Percentiles rank a stretch among this genome's conserved stretches.
phyloP scores from a whole-genome alignment of 176 grass and related monocot species.

The Pontederia paniculata region DNA sequence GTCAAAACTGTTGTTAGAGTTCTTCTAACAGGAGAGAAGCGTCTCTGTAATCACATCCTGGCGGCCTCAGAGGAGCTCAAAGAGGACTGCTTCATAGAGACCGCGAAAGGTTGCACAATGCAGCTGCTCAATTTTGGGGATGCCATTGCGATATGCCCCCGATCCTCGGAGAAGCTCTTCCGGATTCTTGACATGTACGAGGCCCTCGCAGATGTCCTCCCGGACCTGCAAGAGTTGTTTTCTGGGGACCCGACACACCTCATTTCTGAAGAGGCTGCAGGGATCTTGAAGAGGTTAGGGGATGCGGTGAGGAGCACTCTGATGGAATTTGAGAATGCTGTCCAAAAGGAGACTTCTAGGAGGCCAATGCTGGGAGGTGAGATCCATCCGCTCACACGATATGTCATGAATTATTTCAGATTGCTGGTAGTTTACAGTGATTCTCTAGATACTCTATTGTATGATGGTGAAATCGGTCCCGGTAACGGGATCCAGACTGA shows the following conservation, averaged over 20 bases:
- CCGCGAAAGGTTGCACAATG: constrained; percentile 67
- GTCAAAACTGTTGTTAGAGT: constrained; percentile 54
- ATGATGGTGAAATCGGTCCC: constrained; percentile 20
- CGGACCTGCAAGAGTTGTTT: constrained; percentile 57
- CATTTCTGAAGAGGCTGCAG: constrained; percentile 54
- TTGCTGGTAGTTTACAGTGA: constrained; percentile 75
- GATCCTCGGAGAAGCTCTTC: constrained; percentile 81
- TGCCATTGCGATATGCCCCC: constrained; percentile 60
- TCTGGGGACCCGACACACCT: constrained; percentile 42
- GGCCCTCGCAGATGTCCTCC: constrained; percentile 70
- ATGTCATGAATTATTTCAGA: constrained; percentile 93
- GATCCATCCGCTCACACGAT: constrained; percentile 89
- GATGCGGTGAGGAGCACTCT: constrained; percentile 72
- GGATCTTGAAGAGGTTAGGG: constrained; percentile 64
- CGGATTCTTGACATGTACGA: constrained; percentile 91
- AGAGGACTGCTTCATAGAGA: constrained; percentile 78
- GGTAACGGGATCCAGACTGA: constrained; percentile 19
- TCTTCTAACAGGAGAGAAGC: constrained; percentile 57
- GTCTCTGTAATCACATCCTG: constrained; percentile 66
- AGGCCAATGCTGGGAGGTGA: constrained; percentile 68
- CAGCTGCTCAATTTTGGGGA: constrained; percentile 88
- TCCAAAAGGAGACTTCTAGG: constrained; percentile 64
- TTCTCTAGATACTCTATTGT: constrained; percentile 55
- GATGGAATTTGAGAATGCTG: constrained; percentile 73
- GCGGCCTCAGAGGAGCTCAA: constrained; percentile 41